These are phyloP conservation scores for Lactarius akahatsu DNA, from an alignment of 768 basidiomycete genomes.

Conservation along the genomic window DNA sequence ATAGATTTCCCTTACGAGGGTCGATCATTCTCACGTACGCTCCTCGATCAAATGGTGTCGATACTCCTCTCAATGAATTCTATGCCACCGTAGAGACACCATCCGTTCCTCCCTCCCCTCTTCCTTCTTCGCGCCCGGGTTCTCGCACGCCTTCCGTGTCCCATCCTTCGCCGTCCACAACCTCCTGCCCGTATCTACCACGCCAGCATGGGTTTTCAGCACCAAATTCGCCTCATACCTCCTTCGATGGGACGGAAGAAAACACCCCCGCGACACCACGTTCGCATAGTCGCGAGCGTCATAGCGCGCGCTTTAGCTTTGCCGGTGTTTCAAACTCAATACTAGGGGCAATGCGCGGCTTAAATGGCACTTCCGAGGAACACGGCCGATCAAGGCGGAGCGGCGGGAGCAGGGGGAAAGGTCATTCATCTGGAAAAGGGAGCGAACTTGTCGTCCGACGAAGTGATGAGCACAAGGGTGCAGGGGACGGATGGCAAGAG, in stretches of 20 bases:
- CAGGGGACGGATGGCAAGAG: constrained; percentile 70
- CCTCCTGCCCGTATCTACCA: neutral
- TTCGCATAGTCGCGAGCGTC: constrained; percentile 25
- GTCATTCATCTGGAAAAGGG: constrained; percentile 38
- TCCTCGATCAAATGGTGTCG: neutral
- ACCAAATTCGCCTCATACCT: neutral
- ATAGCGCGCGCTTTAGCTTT: constrained; percentile 23
- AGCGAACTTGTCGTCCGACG: constrained; percentile 40
- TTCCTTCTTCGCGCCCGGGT: neutral
- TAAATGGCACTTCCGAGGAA: constrained; percentile 25
- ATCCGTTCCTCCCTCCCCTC: neutral
- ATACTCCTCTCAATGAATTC: constrained; percentile 2
- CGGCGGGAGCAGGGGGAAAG: constrained; percentile 25
- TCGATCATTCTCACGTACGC: constrained; percentile 16
- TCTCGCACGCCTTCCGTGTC: constrained; percentile 2
- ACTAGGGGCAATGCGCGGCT: constrained; percentile 19
- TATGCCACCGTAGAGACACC: neutral
- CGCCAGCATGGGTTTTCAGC: neutral
- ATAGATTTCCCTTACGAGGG: constrained; percentile 4
- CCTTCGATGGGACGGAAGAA: neutral
- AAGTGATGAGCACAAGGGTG: constrained; percentile 44
- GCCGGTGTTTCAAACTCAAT: constrained; percentile 23
- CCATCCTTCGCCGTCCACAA: neutral
- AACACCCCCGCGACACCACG: neutral
- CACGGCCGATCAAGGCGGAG: constrained; percentile 33